These are phyloP conservation scores for Neofusicoccum cordaticola DNA, from an alignment of 2,329 filamentous ascomycete species.

Conservation along the genomic window DNA sequence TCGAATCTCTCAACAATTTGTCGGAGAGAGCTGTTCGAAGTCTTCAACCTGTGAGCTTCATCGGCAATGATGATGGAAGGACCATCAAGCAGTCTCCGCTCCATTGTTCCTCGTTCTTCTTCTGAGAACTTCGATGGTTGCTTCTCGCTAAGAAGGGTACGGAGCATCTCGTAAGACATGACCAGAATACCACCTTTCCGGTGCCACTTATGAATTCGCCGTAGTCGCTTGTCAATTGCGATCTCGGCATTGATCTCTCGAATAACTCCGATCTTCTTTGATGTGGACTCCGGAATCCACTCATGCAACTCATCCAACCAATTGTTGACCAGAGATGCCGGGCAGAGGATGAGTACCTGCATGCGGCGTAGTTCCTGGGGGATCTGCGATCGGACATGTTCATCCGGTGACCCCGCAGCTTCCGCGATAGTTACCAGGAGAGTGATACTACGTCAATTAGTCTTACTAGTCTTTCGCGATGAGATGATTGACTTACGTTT, in stretches of 20 bases:
- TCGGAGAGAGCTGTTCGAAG: constrained; percentile 53
- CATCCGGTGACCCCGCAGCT: constrained; percentile 59
- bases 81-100: constrained; percentile 48
- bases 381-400: constrained; percentile 61
- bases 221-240: constrained; percentile 36
- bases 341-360: constrained; percentile 70
- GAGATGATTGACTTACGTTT: constrained; percentile 53
- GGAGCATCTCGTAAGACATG: constrained; percentile 70
- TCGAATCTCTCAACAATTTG: constrained; percentile 57
- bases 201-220: constrained; percentile 53
- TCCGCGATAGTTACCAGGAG: constrained; percentile 73
- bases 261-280: constrained; percentile 53
- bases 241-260: constrained; percentile 53
- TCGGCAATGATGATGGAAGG: constrained; percentile 78
- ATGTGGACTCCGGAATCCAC: constrained; percentile 54
- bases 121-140: neutral
- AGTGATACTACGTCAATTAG: constrained; percentile 55
- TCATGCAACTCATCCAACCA: constrained; percentile 74
- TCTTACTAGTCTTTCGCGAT: neutral
- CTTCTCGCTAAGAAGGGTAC: constrained; percentile 34
- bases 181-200: constrained; percentile 68
- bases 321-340: constrained; percentile 71
- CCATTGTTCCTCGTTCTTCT: constrained; percentile 25
- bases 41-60: constrained; percentile 81
- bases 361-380: constrained; percentile 58